These are phyloP conservation scores for Linnemannia schmuckeri DNA, from an alignment of 192 early-diverging fungal genomes.

Conservation along the genomic window DNA sequence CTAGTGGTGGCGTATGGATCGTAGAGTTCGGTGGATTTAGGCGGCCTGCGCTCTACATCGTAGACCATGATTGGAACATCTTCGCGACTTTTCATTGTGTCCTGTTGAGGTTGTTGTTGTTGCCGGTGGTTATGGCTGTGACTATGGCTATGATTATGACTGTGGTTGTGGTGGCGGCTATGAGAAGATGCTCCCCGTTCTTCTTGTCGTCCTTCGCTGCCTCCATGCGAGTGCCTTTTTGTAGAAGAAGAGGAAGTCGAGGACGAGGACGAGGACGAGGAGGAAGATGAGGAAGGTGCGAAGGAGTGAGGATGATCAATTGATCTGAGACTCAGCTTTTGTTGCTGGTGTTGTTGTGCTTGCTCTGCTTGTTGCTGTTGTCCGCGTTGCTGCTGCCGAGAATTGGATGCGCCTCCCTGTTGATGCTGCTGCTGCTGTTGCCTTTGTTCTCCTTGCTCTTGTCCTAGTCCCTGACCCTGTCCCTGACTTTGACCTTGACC, in stretches of 20 bases:
- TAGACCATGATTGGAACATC: slow-evolving; percentile 9
- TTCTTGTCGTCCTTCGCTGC: background rate
- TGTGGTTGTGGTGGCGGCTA: background rate
- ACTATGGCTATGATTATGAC: background rate
- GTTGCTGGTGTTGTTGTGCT: slow-evolving; percentile 4
- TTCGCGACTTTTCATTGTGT: background rate
- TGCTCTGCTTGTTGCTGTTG: background rate
- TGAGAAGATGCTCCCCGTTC: background rate
- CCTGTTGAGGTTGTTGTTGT: background rate
- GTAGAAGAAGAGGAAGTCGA: background rate
- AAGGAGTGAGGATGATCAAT: background rate
- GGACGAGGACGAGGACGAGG: background rate
- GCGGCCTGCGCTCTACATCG: slow-evolving; percentile 45
- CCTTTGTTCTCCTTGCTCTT: background rate
- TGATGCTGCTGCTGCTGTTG: slow-evolving; percentile 6
- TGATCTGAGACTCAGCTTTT: slow-evolving; percentile 11
- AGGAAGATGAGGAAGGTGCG: background rate
- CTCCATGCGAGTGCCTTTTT: background rate
- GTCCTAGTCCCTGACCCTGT: background rate
- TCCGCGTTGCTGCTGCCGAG: background rate
- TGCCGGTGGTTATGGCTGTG: background rate
- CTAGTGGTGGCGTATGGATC: slow-evolving; percentile 29
- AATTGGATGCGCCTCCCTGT: background rate
- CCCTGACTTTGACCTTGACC: background rate
- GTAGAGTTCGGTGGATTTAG: slow-evolving; percentile 42